These are phyloP conservation scores for Colletotrichum viniferum DNA, from an alignment of 2,329 filamentous ascomycete species.

Conservation along the genomic window DNA sequence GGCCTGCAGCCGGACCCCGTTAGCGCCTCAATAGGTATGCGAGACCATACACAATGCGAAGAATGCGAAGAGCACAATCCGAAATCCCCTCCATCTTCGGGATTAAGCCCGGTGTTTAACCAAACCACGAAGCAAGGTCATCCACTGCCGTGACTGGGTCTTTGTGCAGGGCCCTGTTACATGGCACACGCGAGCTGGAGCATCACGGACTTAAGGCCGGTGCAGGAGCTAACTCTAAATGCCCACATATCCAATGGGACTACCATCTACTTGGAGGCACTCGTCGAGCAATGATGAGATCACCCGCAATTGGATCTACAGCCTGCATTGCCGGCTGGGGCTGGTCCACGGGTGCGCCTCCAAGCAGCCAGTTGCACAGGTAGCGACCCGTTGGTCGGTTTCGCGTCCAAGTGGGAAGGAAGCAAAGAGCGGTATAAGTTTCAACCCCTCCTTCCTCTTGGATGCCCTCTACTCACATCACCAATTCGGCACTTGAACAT, in stretches of 20 bases:
- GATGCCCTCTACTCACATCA: neutral
- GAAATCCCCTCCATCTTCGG: neutral
- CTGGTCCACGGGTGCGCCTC: neutral
- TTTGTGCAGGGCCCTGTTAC: neutral
- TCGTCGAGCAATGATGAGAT: slow-evolving; percentile 2
- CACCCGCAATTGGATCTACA: neutral
- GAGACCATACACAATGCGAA: neutral
- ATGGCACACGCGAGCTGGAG: neutral
- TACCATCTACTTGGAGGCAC: neutral
- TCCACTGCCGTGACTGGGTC: neutral
- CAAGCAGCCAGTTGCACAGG: neutral
- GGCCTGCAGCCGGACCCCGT: neutral
- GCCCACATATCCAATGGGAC: slow-evolving; percentile 2
- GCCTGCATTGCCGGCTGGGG: neutral
- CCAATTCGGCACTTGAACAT: neutral
- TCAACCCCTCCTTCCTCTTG: neutral
- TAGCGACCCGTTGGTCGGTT: neutral
- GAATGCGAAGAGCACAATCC: neutral
- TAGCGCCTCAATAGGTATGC: neutral
- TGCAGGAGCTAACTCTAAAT: neutral
- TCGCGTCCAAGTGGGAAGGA: neutral
- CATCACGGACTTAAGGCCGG: neutral
- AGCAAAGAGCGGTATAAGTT: neutral
- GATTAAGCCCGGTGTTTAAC: neutral
- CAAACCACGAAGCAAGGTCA: neutral